These are phyloP conservation scores for Talinum fruticosum DNA, from an alignment of 148 eudicot species.

Conservation along the genomic window DNA sequence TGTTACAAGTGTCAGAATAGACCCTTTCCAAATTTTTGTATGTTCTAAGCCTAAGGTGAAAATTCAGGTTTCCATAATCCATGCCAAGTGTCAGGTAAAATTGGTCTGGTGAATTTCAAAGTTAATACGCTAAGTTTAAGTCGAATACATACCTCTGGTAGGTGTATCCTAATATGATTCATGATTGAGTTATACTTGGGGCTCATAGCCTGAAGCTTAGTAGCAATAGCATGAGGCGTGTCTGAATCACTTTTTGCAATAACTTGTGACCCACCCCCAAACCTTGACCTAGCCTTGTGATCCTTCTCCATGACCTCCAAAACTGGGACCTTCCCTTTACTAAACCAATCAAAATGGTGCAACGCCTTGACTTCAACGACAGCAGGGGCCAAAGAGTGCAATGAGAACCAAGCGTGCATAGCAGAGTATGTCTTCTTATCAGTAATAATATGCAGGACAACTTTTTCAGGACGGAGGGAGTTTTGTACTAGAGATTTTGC, in stretches of 20 bases:
- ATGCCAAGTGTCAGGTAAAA: too few relatives aligned
- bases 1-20: too few relatives aligned
- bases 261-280: constrained; percentile 83
- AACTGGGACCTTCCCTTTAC: constrained; percentile 87
- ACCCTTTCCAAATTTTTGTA: too few relatives aligned
- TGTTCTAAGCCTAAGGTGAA: too few relatives aligned
- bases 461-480: constrained; percentile 57
- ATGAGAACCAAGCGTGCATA: constrained; percentile 96
- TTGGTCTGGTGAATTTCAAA: too few relatives aligned
- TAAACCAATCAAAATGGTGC: constrained; percentile 93
- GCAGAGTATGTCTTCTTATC: constrained; percentile 83
- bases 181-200: constrained; percentile 77
- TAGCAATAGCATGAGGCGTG: constrained; percentile 72
- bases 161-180: constrained; percentile 79
- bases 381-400: constrained; percentile 65
- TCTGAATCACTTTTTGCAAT: constrained; percentile 71
- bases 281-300: constrained; percentile 70
- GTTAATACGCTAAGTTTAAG: too few relatives aligned
- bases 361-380: constrained; percentile 80
- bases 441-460: constrained; percentile 82
- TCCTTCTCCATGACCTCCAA: constrained; percentile 95
- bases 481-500: constrained; percentile 71
- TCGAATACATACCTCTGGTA: constrained; percentile 67
- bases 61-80: too few relatives aligned
- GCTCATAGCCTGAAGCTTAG: constrained; percentile 87